phyloP scores from a whole-genome alignment of 345 rosid species.

The Populus simonii region DNA sequence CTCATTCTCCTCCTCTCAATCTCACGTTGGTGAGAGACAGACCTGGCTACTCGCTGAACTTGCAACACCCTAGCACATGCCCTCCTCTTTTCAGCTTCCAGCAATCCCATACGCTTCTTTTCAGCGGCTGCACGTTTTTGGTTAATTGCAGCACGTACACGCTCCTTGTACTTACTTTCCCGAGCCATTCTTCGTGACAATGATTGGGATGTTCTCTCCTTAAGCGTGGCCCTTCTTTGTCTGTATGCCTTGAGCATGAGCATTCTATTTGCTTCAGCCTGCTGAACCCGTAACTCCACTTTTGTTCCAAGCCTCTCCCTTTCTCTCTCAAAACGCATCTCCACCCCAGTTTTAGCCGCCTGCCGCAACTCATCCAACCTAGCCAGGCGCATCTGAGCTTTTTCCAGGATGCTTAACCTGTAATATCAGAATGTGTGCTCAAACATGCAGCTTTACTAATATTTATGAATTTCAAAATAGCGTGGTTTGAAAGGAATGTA shows the following conservation, averaged over 20 bases:
- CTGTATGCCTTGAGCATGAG: constrained; percentile 67
- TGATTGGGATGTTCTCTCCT: constrained; percentile 84
- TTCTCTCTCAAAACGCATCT: constrained; percentile 70
- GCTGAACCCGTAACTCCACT: constrained; percentile 76
- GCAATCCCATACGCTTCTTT: constrained; percentile 76
- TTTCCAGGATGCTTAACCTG: constrained; percentile 76
- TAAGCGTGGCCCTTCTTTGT: constrained; percentile 67
- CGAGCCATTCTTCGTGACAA: constrained; percentile 67
- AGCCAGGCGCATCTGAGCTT: constrained; percentile 80
- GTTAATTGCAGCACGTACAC: constrained; percentile 71
- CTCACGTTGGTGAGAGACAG: constrained; percentile 78
- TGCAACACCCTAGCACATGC: constrained; percentile 74
- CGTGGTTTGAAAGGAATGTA: too few species aligned
- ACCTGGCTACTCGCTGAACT: constrained; percentile 70
- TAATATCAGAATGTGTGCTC: not conserved
- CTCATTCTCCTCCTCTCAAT: constrained; percentile 77
- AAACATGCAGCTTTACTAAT: too few species aligned
- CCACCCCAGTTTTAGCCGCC: constrained; percentile 79
- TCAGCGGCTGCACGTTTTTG: constrained; percentile 93
- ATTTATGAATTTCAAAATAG: too few species aligned
- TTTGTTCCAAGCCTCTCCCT: constrained; percentile 76
- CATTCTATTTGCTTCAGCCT: constrained; percentile 91
- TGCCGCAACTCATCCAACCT: constrained; percentile 84
- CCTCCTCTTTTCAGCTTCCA: constrained; percentile 86
- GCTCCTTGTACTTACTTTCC: constrained; percentile 90